Percentiles rank a stretch among this genome's conserved stretches.
Evolutionary conservation across 129 eudicot species (phyloP).

Genomic region (Arctium lappa): DNA sequence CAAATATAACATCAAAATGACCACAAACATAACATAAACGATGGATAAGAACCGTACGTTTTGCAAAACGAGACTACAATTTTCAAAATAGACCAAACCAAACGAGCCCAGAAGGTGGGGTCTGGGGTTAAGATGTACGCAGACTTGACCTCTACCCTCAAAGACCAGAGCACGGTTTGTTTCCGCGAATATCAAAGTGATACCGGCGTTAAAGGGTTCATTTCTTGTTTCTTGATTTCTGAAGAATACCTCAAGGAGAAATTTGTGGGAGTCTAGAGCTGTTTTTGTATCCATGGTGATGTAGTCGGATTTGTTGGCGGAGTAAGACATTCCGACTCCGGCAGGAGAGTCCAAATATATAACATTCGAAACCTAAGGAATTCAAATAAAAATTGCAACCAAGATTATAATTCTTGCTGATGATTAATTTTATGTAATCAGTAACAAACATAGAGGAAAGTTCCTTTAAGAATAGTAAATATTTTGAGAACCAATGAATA

Average conservation of each 20-base stretch:
- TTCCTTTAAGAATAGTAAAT: background rate
- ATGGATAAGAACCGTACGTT: background rate
- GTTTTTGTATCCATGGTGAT: conserved; percentile 68
- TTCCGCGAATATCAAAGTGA: background rate
- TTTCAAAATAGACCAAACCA: background rate
- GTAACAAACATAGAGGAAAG: background rate
- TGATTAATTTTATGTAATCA: background rate
- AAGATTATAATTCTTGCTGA: background rate
- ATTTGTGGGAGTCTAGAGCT: conserved; percentile 75
- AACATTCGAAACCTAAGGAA: conserved; percentile 66
- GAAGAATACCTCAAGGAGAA: conserved; percentile 81
- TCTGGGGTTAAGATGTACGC: too few relatives aligned
- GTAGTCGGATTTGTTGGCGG: conserved; percentile 66
- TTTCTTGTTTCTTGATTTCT: conserved; percentile 5
- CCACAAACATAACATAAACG: background rate
- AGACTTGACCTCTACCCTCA: too few relatives aligned
- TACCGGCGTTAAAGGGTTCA: background rate
- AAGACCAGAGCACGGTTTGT: too few relatives aligned
- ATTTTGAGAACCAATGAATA: background rate
- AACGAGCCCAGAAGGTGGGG: background rate
- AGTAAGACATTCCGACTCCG: conserved; percentile 91
- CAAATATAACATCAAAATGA: background rate
- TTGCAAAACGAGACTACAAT: background rate
- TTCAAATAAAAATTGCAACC: background rate
- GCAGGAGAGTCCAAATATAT: conserved; percentile 94